These are phyloP conservation scores for Trichophyton benhamiae DNA, from an alignment of 2,329 filamentous ascomycete genomes.

Conservation along the genomic window DNA sequence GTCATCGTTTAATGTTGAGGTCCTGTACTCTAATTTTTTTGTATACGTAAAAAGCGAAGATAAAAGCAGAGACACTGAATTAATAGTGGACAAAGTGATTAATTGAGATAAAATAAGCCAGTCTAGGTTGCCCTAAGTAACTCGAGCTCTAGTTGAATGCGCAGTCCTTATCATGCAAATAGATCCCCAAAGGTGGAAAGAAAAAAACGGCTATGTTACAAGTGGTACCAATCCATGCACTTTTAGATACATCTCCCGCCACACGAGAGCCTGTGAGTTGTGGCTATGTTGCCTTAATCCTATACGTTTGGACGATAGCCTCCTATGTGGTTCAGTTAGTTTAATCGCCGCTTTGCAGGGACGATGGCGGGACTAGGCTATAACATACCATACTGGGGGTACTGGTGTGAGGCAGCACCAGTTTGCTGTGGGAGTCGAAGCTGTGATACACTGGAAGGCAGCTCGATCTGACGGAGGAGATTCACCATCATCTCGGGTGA, in stretches of 20 bases:
- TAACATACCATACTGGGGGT: not conserved
- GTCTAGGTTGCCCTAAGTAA: not conserved
- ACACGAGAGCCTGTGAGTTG: not conserved
- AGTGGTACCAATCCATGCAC: not conserved
- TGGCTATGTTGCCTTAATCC: not conserved
- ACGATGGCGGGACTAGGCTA: not conserved
- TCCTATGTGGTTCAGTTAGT: not conserved
- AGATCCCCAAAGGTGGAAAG: not conserved
- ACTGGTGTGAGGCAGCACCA: not conserved
- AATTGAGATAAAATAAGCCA: too few relatives aligned
- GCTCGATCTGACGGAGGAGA: slow-evolving; percentile 54
- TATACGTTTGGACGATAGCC: slow-evolving; percentile 1
- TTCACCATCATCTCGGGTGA: slow-evolving; percentile 59
- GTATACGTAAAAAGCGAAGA: too few relatives aligned
- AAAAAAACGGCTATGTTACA: slow-evolving; percentile 1
- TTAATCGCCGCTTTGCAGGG: not conserved
- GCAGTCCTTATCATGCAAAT: not conserved
- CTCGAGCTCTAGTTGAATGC: not conserved
- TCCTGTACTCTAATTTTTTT: too few relatives aligned
- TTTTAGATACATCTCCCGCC: not conserved
- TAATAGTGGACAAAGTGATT: too few relatives aligned
- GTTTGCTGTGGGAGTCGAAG: slow-evolving; percentile 16
- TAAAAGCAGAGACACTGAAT: too few relatives aligned
- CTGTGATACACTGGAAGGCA: slow-evolving; percentile 44
- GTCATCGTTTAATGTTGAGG: not conserved